Evolutionary conservation across 306 rosid genomes (phyloP), one percentile per base, ranked within the genome.

Genomic region (Pueraria montana): DNA sequence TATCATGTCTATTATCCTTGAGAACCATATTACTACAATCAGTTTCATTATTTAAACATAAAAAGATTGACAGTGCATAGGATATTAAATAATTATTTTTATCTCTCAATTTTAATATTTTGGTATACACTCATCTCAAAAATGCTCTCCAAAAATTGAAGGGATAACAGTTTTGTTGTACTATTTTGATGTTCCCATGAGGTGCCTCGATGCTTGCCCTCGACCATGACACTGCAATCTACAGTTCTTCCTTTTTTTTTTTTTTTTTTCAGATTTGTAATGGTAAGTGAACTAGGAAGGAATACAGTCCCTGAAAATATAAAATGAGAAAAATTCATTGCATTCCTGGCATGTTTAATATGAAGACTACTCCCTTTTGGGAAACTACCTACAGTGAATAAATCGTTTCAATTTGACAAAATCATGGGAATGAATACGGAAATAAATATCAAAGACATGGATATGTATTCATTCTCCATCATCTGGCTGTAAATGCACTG

Each of bases 301-400:
- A 8, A 42, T 40, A 21, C 11, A 38, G 5, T 20, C 13, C 3
- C 5, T 16, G 5, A 79, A n/a, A 11, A 30, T 62, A 32, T 14
- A 36, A 76, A 71, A n/a, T n/a, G n/a, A n/a, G n/a, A n/a, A n/a
- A n/a, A 58, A 80, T 32, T 66, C 65, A 72, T 30, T 73, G 38
- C 48, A 82, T 36, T 73, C 43, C 34, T 40, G 45, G 26, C 30
- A 34, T 20, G 69, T 36, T 26, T 55, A 5, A 11, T 46, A 18
- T 43, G 17, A 38, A 23, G 32, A 42, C 24, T 23, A 21, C 14
- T 27, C 49, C 48, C 0, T 32, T 56, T 5, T 80, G 55, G 50
- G 40, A 40, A 27, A 42, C 34, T 16, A n/a, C 30, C 0, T 30
- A 21, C 6, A 4, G 11, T 58, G 17, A 80, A 18, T 21, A 46